phyloP scores from a whole-genome alignment of 306 rosid genomes.

The Elaeagnus macrophylla region DNA sequence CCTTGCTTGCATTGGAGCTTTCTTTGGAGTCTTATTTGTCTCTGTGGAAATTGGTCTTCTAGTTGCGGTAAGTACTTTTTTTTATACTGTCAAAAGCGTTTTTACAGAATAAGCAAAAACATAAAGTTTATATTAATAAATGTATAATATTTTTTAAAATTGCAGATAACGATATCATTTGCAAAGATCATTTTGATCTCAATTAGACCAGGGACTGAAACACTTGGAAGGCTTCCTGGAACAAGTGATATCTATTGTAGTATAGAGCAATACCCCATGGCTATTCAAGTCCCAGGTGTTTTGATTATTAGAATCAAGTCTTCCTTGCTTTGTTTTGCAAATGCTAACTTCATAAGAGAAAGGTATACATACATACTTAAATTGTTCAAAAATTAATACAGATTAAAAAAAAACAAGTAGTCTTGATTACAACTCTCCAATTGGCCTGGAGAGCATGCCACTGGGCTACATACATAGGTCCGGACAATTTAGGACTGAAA shows the following conservation, averaged over 20 bases:
- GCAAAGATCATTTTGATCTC: conserved; percentile 55
- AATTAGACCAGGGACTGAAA: conserved; percentile 63
- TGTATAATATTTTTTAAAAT: neutral
- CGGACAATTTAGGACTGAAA: no score
- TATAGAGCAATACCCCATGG: conserved; percentile 70
- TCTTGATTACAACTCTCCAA: no score
- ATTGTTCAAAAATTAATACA: no score
- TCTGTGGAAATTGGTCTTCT: conserved; percentile 72
- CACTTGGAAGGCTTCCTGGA: conserved; percentile 71
- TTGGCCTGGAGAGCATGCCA: no score
- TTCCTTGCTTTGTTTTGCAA: conserved; percentile 75
- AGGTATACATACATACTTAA: conserved; percentile 27
- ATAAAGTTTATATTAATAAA: no score
- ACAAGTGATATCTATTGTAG: conserved; percentile 45
- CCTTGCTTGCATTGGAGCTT: conserved; percentile 61
- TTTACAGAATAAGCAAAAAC: no score
- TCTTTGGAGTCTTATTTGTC: conserved; percentile 67
- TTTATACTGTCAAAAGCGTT: no score
- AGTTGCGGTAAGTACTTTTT: conserved; percentile 46
- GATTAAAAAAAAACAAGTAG: no score
- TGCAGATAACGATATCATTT: conserved; percentile 69
- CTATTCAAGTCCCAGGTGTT: conserved; percentile 52
- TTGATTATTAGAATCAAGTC: conserved; percentile 56
- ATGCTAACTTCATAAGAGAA: conserved; percentile 63
- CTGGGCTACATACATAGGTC: no score